These are phyloP conservation scores for Monosporascus cannonballus DNA, from an alignment of 2,329 filamentous ascomycete genomes.

Conservation along the genomic window DNA sequence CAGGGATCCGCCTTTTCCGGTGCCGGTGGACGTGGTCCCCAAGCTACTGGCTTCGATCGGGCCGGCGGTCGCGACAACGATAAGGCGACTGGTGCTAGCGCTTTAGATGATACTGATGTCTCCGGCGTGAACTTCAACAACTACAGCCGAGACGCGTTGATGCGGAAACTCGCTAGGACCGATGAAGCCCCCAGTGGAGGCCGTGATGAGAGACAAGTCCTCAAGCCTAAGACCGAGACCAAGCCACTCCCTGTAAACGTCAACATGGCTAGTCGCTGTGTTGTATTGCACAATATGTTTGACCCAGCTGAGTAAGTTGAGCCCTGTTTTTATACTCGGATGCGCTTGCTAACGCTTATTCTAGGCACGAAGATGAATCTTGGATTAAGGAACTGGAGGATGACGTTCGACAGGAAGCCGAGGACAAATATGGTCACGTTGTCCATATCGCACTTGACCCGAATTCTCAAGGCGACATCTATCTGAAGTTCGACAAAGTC, in stretches of 20 bases:
- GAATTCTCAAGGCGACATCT: conserved; percentile 92
- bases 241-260: conserved; percentile 79
- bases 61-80: conserved; percentile 84
- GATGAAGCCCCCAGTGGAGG: conserved; percentile 67
- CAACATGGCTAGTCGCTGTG: conserved; percentile 87
- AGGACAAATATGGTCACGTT: conserved; percentile 92
- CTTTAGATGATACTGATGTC: conserved; percentile 95
- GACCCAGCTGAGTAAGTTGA: conserved; percentile 79
- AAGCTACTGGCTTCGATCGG: conserved; percentile 85
- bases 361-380: conserved; percentile 73
- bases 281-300: conserved; percentile 94
- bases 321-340: not conserved
- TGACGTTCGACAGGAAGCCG: conserved; percentile 88
- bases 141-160: conserved; percentile 95
- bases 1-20: conserved; percentile 91
- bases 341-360: conserved; percentile 26
- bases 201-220: conserved; percentile 63
- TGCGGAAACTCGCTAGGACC: conserved; percentile 95
- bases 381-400: conserved; percentile 95
- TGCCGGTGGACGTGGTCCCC: conserved; percentile 77
- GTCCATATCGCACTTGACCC: conserved; percentile 94
- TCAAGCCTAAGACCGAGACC: conserved; percentile 72
- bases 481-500: conserved; percentile 96
- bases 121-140: conserved; percentile 99
- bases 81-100: conserved; percentile 86